Conservation (phyloP, 148 eudicot species). For the Cornus controversa region DNA sequence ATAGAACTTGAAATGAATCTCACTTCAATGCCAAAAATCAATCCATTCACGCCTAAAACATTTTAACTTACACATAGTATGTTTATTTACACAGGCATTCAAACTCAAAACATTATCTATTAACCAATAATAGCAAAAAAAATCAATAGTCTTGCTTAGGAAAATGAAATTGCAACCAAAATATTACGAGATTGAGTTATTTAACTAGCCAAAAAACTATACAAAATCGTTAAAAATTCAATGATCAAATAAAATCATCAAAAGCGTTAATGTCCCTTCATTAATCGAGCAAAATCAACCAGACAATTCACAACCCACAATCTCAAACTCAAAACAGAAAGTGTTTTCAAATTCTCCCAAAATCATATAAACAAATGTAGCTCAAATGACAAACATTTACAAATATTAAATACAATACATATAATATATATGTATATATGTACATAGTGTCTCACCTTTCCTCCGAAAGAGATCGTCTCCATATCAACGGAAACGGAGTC, state of each 20-base stretch:
- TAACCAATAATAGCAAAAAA: background rate
- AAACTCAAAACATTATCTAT: background rate
- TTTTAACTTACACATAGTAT: background rate
- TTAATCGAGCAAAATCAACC: background rate
- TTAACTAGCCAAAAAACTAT: background rate
- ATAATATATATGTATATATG: background rate
- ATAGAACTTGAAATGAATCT: background rate
- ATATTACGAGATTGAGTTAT: background rate
- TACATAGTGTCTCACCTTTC: constrained; percentile 37
- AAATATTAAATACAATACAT: too few relatives aligned
- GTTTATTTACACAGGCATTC: background rate
- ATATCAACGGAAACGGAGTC: constrained; percentile 64
- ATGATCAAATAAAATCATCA: background rate
- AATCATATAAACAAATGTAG: background rate
- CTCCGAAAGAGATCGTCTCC: constrained; percentile 51
- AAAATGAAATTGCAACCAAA: background rate
- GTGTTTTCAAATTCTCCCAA: background rate
- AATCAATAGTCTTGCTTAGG: background rate
- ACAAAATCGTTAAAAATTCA: background rate
- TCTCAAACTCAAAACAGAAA: background rate
- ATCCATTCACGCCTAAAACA: background rate
- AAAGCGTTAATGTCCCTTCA: background rate
- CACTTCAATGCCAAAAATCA: background rate
- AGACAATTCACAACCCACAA: background rate
- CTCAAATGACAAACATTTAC: background rate